Base-by-base conservation (phyloP, 2,329 filamentous ascomycete genomes). In the Monosporascus ibericus region DNA sequence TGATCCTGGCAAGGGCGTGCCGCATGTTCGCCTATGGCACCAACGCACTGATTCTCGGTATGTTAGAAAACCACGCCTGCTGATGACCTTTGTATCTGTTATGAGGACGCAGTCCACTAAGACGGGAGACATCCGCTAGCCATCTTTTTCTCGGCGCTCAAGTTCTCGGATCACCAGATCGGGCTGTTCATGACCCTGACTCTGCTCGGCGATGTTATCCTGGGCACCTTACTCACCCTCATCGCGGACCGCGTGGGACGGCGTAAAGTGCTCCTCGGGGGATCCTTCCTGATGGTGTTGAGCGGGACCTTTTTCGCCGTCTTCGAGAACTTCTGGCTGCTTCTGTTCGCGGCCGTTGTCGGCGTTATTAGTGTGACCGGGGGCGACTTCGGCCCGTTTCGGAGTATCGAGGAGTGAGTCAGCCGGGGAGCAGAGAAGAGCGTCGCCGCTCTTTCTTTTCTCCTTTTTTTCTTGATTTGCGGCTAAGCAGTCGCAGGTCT, bases 101-200 rank as follows among this genome's bases (percentile, higher is more conserved):
- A 34, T 34, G 9, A 11, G 30, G 3, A 14, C 30, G 30, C 30
- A 25, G 24, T 15, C 4, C 25, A 48, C 17, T 44, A 3, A 36
- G 30, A 27, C 46, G 25, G 49, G 34, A 14, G 11, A 14, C 30
- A 34, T 48, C 27, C 15, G 3, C 37, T 27, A 67, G 65, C 80
- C 11, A 77, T 83, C 17, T 85, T 84, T 63, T 77, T 86, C 48
- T 75, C 78, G 6, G 74, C 76, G 20, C 67, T 86, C 14, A 67
- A 70, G 0, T 76, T 84, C 50, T 72, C 80, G 1, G 82, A 85
- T 63, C 71, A 77, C 25, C 75, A 72, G 22, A 85, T 86, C 53
- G 83, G 83, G 6, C 62, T 85, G 6, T 85, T 86, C 59, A 84
- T 86, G 81, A 84, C 79, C 1, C 67, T 86, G 38, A 86, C 83